Conservation (phyloP, 202 grass and related monocot species). For the Zoysia matrella region DNA sequence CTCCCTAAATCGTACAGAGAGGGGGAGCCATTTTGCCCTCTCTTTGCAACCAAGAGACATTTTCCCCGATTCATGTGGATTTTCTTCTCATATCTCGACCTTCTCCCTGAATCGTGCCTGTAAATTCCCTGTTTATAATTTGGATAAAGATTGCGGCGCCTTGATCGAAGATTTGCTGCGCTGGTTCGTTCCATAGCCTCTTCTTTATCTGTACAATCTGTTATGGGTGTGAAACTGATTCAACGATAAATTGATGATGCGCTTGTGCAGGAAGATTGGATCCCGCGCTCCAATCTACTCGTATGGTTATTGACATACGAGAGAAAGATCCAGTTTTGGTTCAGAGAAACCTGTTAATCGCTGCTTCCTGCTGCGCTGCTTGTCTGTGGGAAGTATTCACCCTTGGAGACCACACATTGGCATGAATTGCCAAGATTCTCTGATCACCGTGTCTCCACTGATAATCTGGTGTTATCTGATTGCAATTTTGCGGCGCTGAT, state of each 20-base stretch:
- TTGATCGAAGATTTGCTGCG: slow-evolving; percentile 22
- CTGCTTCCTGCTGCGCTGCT: slow-evolving; percentile 19
- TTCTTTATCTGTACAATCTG: slow-evolving; percentile 34
- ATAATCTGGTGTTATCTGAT: slow-evolving; percentile 37
- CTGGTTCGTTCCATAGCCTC: slow-evolving; percentile 35
- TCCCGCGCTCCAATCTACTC: neutral
- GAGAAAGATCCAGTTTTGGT: neutral
- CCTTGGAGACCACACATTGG: slow-evolving; percentile 12
- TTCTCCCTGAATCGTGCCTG: neutral
- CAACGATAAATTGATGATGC: neutral
- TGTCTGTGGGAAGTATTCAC: slow-evolving; percentile 1
- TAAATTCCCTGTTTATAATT: slow-evolving; percentile 22
- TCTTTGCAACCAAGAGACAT: slow-evolving; percentile 31
- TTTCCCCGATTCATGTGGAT: neutral
- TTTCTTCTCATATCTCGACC: neutral
- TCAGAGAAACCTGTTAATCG: slow-evolving; percentile 23
- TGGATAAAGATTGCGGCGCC: slow-evolving; percentile 1
- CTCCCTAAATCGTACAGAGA: slow-evolving; percentile 39
- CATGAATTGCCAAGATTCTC: slow-evolving; percentile 36
- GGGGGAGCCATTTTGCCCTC: slow-evolving; percentile 39
- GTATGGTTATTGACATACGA: slow-evolving; percentile 28
- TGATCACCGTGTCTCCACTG: neutral
- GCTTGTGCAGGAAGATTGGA: slow-evolving; percentile 36
- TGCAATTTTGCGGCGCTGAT: slow-evolving; percentile 41
- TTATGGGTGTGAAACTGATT: slow-evolving; percentile 23